A percentile compares a stretch with the other conserved stretches of the same genome.
These are phyloP conservation scores for Gossypium gossypioides DNA, from an alignment of 441 rosid genomes.

Conservation along the genomic window DNA sequence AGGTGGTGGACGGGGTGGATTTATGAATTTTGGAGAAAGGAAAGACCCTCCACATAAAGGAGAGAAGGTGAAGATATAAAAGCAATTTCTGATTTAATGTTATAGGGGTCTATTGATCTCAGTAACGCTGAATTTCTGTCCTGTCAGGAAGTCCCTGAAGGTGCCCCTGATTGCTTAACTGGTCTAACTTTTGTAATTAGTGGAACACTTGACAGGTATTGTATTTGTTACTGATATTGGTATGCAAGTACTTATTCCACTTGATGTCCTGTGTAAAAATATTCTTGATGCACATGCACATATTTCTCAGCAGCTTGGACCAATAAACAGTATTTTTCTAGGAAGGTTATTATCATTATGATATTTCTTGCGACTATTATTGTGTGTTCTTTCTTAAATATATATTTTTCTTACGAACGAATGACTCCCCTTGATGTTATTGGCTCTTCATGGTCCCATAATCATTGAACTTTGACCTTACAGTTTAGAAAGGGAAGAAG, in stretches of 20 bases:
- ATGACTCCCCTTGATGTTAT: not conserved
- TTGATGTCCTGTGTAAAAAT: not conserved
- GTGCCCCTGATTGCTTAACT: conserved; percentile 74
- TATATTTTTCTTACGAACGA: not conserved
- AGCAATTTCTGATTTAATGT: conserved; percentile 3
- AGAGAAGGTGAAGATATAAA: conserved; percentile 54
- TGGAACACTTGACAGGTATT: conserved; percentile 98
- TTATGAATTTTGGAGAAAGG: conserved; percentile 89
- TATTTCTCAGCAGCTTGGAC: not conserved
- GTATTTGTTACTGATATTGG: conserved; percentile 11
- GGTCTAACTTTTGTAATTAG: conserved; percentile 88
- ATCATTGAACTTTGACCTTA: conserved; percentile 17
- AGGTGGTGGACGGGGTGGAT: conserved; percentile 87
- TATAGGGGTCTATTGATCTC: not conserved
- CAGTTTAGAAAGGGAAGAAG: conserved; percentile 98
- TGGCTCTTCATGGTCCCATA: conserved; percentile 1
- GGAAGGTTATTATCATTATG: not conserved
- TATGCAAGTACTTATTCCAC: not conserved
- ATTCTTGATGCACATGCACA: not conserved
- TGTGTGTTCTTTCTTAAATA: not conserved
- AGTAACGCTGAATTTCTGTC: conserved; percentile 18
- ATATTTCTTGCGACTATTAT: conserved; percentile 5
- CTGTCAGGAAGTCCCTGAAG: conserved; percentile 93
- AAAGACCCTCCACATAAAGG: conserved; percentile 99
- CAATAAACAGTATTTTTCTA: not conserved